Percentiles rank a stretch among this genome's conserved stretches.
Conservation (phyloP, 768 basidiomycete species). For the Mycena haematopus region DNA sequence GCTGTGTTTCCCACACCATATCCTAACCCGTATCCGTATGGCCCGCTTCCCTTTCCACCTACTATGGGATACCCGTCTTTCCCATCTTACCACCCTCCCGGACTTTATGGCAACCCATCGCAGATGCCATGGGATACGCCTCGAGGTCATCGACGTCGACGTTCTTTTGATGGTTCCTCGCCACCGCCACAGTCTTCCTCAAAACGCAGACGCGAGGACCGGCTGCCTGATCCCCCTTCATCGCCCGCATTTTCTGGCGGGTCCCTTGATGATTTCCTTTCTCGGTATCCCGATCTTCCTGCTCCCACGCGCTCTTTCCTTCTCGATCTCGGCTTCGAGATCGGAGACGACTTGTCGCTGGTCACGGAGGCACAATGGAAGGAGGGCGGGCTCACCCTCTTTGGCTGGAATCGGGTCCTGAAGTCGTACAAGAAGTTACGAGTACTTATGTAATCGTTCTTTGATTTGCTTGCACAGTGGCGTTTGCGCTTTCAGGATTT, state of each 20-base stretch:
- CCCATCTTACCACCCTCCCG: too few species aligned
- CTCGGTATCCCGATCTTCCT: background rate
- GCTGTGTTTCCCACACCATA: background rate
- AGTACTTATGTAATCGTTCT: too few species aligned
- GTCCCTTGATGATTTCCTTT: background rate
- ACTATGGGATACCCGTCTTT: too few species aligned
- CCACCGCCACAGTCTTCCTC: background rate
- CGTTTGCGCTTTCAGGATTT: too few species aligned
- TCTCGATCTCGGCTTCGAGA: constrained; percentile 1
- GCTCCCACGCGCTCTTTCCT: background rate
- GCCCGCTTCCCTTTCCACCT: too few species aligned
- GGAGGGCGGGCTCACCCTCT: background rate
- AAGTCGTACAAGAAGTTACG: constrained; percentile 3
- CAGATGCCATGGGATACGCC: background rate
- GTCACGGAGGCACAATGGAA: constrained; percentile 5
- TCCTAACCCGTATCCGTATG: background rate
- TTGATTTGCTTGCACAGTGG: too few species aligned
- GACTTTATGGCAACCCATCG: too few species aligned
- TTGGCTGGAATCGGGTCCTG: background rate
- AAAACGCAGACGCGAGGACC: constrained; percentile 3
- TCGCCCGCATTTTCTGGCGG: constrained; percentile 1
- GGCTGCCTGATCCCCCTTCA: constrained; percentile 3
- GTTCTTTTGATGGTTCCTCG: constrained; percentile 6
- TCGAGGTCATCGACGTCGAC: background rate
- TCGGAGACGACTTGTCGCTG: constrained; percentile 1